A percentile compares a stretch with the other conserved stretches of the same genome.
These are phyloP conservation scores for Plasmodium sp. DNA, from an alignment of 169 alveolate species.

Conservation along the genomic window DNA sequence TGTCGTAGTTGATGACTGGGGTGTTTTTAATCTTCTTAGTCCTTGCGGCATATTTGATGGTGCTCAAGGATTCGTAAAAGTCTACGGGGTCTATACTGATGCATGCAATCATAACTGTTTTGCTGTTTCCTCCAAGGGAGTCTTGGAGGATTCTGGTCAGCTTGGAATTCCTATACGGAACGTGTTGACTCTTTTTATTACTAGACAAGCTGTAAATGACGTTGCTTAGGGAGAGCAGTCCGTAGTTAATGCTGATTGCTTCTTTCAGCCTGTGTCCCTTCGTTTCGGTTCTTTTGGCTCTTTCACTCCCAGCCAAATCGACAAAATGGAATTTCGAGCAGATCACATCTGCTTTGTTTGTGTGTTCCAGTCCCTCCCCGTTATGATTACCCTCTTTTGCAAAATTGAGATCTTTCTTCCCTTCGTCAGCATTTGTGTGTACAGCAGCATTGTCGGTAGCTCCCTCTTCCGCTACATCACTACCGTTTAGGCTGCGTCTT, in stretches of 20 bases:
- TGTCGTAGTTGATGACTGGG: conserved; percentile 91
- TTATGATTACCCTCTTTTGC: not conserved
- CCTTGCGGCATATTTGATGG: conserved; percentile 90
- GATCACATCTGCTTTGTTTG: not conserved
- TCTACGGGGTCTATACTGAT: conserved; percentile 89
- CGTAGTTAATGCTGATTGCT: conserved; percentile 84
- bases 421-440: not conserved
- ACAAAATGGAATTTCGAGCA: conserved; percentile 80
- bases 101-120: conserved; percentile 93
- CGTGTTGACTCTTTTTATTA: conserved; percentile 77
- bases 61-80: conserved; percentile 90
- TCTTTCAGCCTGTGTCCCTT: conserved; percentile 86
- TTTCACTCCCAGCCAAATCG: conserved; percentile 89
- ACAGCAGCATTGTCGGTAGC: conserved; percentile 4
- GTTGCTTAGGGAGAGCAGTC: conserved; percentile 55
- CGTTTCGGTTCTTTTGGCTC: conserved; percentile 86
- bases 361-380: not conserved
- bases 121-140: conserved; percentile 92
- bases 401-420: not conserved
- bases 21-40: conserved; percentile 91
- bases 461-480: conserved; percentile 11
- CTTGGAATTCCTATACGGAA: conserved; percentile 91
- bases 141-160: conserved; percentile 92
- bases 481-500: not conserved
- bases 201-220: conserved; percentile 72